Conservation (phyloP, 2,329 filamentous ascomycete species). For the Pseudocercospora fuligena region DNA sequence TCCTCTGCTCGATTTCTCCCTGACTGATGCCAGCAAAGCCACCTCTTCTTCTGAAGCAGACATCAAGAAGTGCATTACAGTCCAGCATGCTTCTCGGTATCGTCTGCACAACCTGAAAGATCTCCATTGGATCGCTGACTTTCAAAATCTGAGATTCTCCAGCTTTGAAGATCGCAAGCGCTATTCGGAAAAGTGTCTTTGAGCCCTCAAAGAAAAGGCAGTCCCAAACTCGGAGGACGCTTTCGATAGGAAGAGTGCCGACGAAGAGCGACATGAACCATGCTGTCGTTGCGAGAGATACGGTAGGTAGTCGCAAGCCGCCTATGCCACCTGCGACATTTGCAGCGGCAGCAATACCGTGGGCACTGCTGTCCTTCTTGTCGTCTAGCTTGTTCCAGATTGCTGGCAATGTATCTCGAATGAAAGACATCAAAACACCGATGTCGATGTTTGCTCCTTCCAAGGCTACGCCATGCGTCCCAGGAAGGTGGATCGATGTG, state of each 20-base stretch:
- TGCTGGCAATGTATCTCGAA: slow-evolving; percentile 79
- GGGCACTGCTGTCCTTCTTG: slow-evolving; percentile 56
- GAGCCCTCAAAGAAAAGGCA: slow-evolving; percentile 94
- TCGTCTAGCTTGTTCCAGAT: slow-evolving; percentile 91
- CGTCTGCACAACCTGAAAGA: slow-evolving; percentile 91
- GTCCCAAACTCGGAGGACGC: slow-evolving; percentile 91
- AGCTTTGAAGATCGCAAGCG: slow-evolving; percentile 87
- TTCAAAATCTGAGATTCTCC: slow-evolving; percentile 80
- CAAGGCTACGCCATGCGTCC: slow-evolving; percentile 87
- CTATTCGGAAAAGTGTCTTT: slow-evolving; percentile 90
- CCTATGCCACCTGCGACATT: slow-evolving; percentile 46
- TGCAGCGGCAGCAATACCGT: slow-evolving; percentile 46
- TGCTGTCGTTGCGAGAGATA: slow-evolving; percentile 88
- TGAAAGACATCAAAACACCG: slow-evolving; percentile 85
- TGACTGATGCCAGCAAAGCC: slow-evolving; percentile 83
- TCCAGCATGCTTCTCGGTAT: slow-evolving; percentile 82
- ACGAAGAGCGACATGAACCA: slow-evolving; percentile 99
- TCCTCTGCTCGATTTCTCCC: slow-evolving; percentile 75
- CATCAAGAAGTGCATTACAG: slow-evolving; percentile 79
- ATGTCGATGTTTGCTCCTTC: slow-evolving; percentile 94
- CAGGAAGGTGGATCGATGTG: slow-evolving; percentile 83
- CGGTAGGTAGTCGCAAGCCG: slow-evolving; percentile 72
- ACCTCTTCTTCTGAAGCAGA: slow-evolving; percentile 71
- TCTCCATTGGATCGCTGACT: slow-evolving; percentile 87
- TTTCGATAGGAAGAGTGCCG: slow-evolving; percentile 88